Conservation (phyloP, 108 stramenopile species). For the Cyclotella choctawhatcheeana region DNA sequence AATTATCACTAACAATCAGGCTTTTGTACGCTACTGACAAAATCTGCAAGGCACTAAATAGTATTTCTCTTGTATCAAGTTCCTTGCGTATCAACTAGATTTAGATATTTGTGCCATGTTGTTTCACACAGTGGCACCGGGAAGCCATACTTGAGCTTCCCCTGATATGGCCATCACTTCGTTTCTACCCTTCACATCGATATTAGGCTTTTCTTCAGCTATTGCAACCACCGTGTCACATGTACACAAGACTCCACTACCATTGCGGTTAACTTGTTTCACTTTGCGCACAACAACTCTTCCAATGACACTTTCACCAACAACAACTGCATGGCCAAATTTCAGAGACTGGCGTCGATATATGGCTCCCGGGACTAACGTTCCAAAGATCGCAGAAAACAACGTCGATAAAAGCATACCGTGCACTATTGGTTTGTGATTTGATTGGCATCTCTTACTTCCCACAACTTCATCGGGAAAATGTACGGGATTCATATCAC, state of each 20-base stretch:
- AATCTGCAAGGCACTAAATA: too few species aligned
- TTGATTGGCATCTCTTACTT: constrained; percentile 1
- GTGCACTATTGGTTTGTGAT: constrained; percentile 59
- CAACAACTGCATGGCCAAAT: constrained; percentile 64
- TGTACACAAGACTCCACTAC: constrained; percentile 61
- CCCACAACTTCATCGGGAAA: constrained; percentile 22
- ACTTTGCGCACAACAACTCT: constrained; percentile 56
- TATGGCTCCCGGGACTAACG: constrained; percentile 74
- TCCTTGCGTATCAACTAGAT: too few species aligned
- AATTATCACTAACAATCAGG: too few species aligned
- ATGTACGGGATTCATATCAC: constrained; percentile 82
- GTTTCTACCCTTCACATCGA: neutral
- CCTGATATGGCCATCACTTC: constrained; percentile 33
- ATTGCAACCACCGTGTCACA: constrained; percentile 62
- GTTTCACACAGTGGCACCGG: constrained; percentile 3
- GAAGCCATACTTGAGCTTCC: constrained; percentile 50
- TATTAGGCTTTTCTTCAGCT: neutral
- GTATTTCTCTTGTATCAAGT: too few species aligned
- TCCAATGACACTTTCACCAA: constrained; percentile 55
- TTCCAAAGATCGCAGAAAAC: constrained; percentile 84
- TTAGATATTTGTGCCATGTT: too few species aligned
- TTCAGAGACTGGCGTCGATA: constrained; percentile 73
- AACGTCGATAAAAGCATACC: constrained; percentile 80
- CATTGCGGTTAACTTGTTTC: constrained; percentile 32
- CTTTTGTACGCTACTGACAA: too few species aligned